Percentiles rank a stretch among this genome's conserved stretches.
phyloP scores from a whole-genome alignment of 2,329 filamentous ascomycete species.

The Septoria linicola region DNA sequence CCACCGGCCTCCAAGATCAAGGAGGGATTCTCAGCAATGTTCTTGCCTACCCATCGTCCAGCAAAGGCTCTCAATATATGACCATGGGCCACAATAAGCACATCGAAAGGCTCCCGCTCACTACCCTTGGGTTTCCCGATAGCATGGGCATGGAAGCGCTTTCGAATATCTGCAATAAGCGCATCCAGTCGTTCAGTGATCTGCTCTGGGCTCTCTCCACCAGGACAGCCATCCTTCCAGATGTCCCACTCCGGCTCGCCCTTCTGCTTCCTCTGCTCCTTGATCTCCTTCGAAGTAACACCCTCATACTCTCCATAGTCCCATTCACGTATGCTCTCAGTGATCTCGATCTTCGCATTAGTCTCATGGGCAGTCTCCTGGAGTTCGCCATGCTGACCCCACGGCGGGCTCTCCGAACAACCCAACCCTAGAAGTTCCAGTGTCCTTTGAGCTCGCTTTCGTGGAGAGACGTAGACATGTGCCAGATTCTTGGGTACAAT shows the following conservation, averaged over 20 bases:
- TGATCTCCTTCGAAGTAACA: conserved; percentile 53
- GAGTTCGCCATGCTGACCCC: conserved; percentile 46
- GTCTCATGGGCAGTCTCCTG: conserved; percentile 35
- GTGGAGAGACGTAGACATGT: conserved; percentile 90
- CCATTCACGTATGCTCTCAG: conserved; percentile 59
- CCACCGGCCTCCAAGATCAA: conserved; percentile 72
- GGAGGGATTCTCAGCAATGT: conserved; percentile 70
- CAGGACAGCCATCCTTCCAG: conserved; percentile 81
- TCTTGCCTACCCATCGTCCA: conserved; percentile 77
- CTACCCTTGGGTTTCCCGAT: conserved; percentile 54
- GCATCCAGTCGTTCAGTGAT: conserved; percentile 70
- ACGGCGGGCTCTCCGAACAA: conserved; percentile 65
- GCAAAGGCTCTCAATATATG: conserved; percentile 87
- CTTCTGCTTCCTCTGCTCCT: conserved; percentile 44
- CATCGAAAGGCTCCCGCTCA: conserved; percentile 55
- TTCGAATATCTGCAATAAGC: conserved; percentile 72
- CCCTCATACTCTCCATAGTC: conserved; percentile 65
- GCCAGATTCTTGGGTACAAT: conserved; percentile 79
- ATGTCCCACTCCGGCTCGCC: conserved; percentile 72
- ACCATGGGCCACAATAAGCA: conserved; percentile 82
- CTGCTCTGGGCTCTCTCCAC: conserved; percentile 69
- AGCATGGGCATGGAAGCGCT: conserved; percentile 43
- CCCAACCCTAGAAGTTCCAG: conserved; percentile 81
- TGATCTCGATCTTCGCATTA: conserved; percentile 49
- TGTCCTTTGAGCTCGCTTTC: conserved; percentile 80